phyloP scores from a whole-genome alignment of 2,329 filamentous ascomycete species.

The Cercospora sp. region DNA sequence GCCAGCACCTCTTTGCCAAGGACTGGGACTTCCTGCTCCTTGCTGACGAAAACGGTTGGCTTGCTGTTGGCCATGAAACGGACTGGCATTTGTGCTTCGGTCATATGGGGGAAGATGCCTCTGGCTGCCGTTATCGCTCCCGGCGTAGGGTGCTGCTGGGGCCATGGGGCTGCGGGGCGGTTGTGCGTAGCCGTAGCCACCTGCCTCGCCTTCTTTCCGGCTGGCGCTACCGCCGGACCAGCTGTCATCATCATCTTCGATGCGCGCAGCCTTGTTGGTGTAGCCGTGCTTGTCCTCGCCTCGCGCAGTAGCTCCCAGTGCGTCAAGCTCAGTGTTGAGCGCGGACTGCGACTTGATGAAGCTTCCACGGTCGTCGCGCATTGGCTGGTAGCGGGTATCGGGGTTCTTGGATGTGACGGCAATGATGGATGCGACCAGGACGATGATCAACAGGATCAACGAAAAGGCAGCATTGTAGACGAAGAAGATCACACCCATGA shows the following conservation, averaged over 20 bases:
- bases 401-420: conserved; percentile 90
- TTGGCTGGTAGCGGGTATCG: conserved; percentile 90
- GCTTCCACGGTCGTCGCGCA: conserved; percentile 92
- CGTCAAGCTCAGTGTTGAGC: conserved; percentile 85
- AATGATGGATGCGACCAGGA: conserved; percentile 74
- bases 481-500: conserved; percentile 88
- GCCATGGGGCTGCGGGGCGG: conserved; percentile 52
- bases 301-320: conserved; percentile 81
- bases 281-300: conserved; percentile 63
- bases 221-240: conserved; percentile 57
- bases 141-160: conserved; percentile 49
- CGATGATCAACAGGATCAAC: conserved; percentile 76
- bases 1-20: conserved; percentile 66
- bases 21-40: conserved; percentile 53
- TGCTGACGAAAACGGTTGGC: conserved; percentile 31
- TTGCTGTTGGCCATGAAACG: conserved; percentile 27
- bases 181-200: conserved; percentile 34
- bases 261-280: conserved; percentile 57
- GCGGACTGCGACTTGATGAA: conserved; percentile 96
- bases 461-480: conserved; percentile 82
- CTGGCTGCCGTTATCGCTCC: conserved; percentile 40
- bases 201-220: conserved; percentile 40
- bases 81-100: conserved; percentile 41
- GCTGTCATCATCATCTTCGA: conserved; percentile 70
- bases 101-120: conserved; percentile 43